Evolutionary conservation across 2,329 filamentous ascomycete species (phyloP).

Genomic region (Ophiognomonia clavigignenti-juglandacearum): DNA sequence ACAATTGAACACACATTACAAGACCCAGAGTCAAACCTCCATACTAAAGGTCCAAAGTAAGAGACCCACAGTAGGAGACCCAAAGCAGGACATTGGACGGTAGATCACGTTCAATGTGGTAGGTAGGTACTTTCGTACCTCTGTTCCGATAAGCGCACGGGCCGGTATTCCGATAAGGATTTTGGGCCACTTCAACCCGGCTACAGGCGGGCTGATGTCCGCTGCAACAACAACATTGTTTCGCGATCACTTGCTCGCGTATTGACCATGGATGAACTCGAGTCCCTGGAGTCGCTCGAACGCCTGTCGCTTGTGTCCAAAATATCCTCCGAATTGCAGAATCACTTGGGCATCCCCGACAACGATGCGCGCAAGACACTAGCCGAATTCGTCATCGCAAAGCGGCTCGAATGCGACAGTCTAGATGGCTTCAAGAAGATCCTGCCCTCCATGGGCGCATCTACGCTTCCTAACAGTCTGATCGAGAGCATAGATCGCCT

Average conservation of each 20-base stretch:
- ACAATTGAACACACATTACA: too few relatives aligned
- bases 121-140: too few relatives aligned
- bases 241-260: background rate
- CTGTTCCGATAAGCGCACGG: background rate
- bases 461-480: constrained; percentile 76
- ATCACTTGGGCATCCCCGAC: constrained; percentile 86
- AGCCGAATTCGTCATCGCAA: constrained; percentile 91
- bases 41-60: too few relatives aligned
- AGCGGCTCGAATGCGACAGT: constrained; percentile 70
- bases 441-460: constrained; percentile 72
- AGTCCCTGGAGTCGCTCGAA: constrained; percentile 84
- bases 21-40: too few relatives aligned
- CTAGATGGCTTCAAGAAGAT: constrained; percentile 70
- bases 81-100: background rate
- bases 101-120: too few relatives aligned
- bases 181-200: background rate
- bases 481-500: constrained; percentile 89
- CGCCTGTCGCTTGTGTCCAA: constrained; percentile 90
- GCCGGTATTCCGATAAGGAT: background rate
- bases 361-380: constrained; percentile 62
- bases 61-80: background rate
- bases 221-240: background rate
- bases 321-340: constrained; percentile 89
- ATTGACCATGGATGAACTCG: constrained; percentile 92
- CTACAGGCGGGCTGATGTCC: background rate